Base-by-base conservation (phyloP, 31 red algal genomes). In the Asparagopsis taxiformis region DNA sequence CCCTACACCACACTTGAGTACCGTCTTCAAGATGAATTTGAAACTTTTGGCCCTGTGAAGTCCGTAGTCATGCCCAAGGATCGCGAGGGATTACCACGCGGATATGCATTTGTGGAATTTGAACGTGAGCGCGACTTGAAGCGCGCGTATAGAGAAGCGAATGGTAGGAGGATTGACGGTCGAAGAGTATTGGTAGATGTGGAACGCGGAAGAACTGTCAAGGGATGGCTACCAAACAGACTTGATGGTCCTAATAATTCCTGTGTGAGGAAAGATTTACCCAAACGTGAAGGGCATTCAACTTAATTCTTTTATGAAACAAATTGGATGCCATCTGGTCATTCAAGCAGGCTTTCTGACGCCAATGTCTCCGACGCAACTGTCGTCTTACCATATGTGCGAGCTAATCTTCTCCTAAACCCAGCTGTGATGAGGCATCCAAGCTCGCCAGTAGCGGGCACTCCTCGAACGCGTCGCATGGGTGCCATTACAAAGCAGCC, bases 71-170 rank as follows among this genome's bases (percentile, higher is more conserved):
- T 79, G 32, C 74, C 75, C 30, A 81, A 74, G 32, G 70, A 79
- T 36, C 54, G 62, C 8, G 55, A 75, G 13, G 80, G 83, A 8
- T 50, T 96, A 51, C 79, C 85, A 5, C 43, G 74, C 11, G 74
- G 76, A 17, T 96, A 89, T 59, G 92, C 92, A 13, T 96, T 96
- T 74, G 74, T 96, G 3, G 92, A 96, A 65, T 96, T 90, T 53
- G 72, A 80, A 57, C 60, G 41, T 31, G 86, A 96, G 68, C 39
- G 76, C 37, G 92, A 90, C 61, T 36, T 72, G 22, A 65, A 77
- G 41, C 70, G 43, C 21, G 91, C 91, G 22, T 74, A 65, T 37
- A 55, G 58, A 16, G 34, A 65, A 26, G 72, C 72, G 1, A 77
- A 90, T 30, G 86, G 92, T 31, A 75, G 74, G 33, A 68, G 65